A percentile compares a stretch with the other conserved stretches of the same genome.
Evolutionary conservation across 2,329 filamentous ascomycete species (phyloP).

Genomic region (Trichoderma asperellum): DNA sequence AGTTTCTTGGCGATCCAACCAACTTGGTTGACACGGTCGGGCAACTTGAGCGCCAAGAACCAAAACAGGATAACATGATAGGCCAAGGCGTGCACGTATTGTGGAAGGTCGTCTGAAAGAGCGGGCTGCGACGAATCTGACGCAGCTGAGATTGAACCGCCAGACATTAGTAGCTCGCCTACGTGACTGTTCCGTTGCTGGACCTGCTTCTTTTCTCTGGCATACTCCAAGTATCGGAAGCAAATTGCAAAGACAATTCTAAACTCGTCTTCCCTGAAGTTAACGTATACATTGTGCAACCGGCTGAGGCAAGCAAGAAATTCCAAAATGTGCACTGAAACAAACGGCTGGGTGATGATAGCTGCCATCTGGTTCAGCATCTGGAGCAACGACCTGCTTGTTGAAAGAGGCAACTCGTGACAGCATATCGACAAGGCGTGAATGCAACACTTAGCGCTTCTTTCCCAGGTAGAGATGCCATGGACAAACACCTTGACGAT

Average conservation of each 20-base stretch:
- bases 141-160: constrained; percentile 30
- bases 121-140: constrained; percentile 35
- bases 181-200: constrained; percentile 51
- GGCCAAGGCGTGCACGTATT: constrained; percentile 91
- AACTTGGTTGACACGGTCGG: constrained; percentile 81
- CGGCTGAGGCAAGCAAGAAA: constrained; percentile 90
- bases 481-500: constrained; percentile 84
- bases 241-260: constrained; percentile 94
- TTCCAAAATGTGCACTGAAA: constrained; percentile 93
- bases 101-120: constrained; percentile 73
- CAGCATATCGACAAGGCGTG: constrained; percentile 94
- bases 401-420: constrained; percentile 86
- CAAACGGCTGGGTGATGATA: constrained; percentile 90
- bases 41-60: constrained; percentile 88
- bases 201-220: constrained; percentile 66
- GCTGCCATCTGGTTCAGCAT: constrained; percentile 93
- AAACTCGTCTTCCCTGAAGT: constrained; percentile 90
- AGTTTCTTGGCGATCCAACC: constrained; percentile 89
- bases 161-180: constrained; percentile 48
- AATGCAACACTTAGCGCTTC: constrained; percentile 89
- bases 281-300: constrained; percentile 80
- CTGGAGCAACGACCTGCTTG: constrained; percentile 80
- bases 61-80: constrained; percentile 97
- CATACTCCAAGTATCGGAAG: constrained; percentile 89
- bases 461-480: constrained; percentile 81